Conservation (phyloP, 73 alveolate species). For the Tetrahymena elliotti region DNA sequence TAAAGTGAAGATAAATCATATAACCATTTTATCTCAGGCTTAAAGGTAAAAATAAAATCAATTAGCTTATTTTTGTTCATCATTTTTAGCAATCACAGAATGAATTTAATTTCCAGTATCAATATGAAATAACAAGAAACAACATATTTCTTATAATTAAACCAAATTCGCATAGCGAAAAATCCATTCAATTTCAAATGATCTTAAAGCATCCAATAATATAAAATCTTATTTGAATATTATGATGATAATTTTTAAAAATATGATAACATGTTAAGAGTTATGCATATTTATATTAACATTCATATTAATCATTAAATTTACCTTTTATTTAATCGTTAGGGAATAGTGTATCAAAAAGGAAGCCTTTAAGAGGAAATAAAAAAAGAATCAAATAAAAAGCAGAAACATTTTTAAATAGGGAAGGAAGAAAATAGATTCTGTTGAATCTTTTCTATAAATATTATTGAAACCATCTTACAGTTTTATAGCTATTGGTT, state of each 20-base stretch:
- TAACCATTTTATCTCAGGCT: neutral
- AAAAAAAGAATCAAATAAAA: too few species aligned
- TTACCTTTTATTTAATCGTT: neutral
- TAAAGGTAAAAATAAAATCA: neutral
- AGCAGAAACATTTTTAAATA: neutral
- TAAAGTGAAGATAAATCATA: neutral
- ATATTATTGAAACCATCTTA: neutral
- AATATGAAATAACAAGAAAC: neutral
- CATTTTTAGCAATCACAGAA: neutral
- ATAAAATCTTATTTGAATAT: too few species aligned
- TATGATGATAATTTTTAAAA: too few species aligned
- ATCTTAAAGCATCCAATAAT: too few species aligned
- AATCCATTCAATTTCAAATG: too few species aligned
- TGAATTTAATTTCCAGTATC: neutral
- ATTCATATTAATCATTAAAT: neutral
- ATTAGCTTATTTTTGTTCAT: neutral
- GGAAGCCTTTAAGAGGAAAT: neutral
- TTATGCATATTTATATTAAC: too few species aligned
- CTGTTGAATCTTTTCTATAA: neutral
- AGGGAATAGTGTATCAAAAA: neutral
- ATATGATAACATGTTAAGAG: neutral
- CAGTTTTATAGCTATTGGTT: neutral
- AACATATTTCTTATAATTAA: too few species aligned
- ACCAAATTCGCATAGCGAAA: neutral
- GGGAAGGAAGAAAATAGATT: neutral